Evolutionary conservation across 352 stramenopile genomes (phyloP), one percentile per base, ranked within the genome.

Genomic region (Phytophthora tentaculata): DNA sequence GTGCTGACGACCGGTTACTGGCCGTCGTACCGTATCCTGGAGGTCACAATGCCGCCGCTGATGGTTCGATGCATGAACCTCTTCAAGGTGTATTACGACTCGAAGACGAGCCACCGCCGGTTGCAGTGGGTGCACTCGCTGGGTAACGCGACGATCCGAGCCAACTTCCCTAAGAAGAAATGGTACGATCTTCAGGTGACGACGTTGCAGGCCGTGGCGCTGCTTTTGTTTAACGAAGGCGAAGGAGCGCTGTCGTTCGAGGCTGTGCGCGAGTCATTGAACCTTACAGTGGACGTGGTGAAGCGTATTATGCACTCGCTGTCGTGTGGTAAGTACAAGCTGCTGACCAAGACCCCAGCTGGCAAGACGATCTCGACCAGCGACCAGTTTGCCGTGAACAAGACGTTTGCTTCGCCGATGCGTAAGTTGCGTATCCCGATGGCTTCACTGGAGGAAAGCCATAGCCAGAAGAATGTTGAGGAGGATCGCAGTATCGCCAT

Each of bases 1-100:
- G 97, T 99, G 23, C 80, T 99, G 45, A 99, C 98, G 7, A 99
- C 97, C 17, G 97, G 97, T 16, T 98, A 99, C 80, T 99, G 98
- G 98, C 98, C 98, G 35, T 97, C 96, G 14, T 99, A 99, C 83
- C 98, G 98, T 71, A 90, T 94, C 35, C 79, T 99, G 16, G 95
- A 99, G 72, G 88, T 99, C 69, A 91, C 85, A 35, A 88, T 99
- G 64, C 98, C 98, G 2, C 88, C 86, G 41, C 84, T 94, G 29
- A 95, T 99, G 84, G 81, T 95, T 23, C 96, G 91, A 51, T 99
- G 96, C 71, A 99, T 98, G 89, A 94, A 98, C 55, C 75, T 99
- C 24, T 99, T 99, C 80, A 98, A 98, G 74, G 85, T 96, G 9
- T 98, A 96, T 74, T 98, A 98, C 72, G 89, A 97, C 75, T 92